phyloP scores from a whole-genome alignment of 2,329 filamentous ascomycete genomes.

The Alternaria burnsii region DNA sequence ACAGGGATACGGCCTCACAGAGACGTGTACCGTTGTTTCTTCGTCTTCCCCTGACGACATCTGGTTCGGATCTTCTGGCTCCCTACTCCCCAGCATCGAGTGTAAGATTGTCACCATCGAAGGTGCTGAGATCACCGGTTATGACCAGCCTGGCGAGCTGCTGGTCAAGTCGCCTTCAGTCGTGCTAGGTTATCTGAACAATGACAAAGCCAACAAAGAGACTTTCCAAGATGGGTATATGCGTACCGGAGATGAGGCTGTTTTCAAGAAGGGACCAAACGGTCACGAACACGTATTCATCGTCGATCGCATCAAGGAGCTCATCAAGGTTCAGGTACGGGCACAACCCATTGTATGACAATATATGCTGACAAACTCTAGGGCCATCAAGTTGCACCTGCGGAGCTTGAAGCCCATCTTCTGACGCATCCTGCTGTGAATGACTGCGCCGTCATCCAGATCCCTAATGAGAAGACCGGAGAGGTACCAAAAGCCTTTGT shows the following conservation, averaged over 20 bases:
- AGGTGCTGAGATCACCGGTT: conserved; percentile 70
- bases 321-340: conserved; percentile 78
- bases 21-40: conserved; percentile 75
- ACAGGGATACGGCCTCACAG: conserved; percentile 82
- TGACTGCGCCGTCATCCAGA: conserved; percentile 80
- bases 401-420: conserved; percentile 82
- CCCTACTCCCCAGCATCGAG: conserved; percentile 69
- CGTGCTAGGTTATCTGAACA: conserved; percentile 85
- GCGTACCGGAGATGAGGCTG: conserved; percentile 83
- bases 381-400: conserved; percentile 84
- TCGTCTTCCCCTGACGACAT: conserved; percentile 70
- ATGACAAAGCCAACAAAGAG: conserved; percentile 81
- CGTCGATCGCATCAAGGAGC: conserved; percentile 80
- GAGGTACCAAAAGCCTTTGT: conserved; percentile 72
- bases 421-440: conserved; percentile 77
- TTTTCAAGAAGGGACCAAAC: conserved; percentile 59
- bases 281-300: conserved; percentile 86
- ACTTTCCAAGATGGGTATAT: conserved; percentile 83
- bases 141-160: conserved; percentile 75
- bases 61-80: conserved; percentile 75
- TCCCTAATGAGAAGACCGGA: conserved; percentile 69
- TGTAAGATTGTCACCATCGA: conserved; percentile 74
- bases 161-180: conserved; percentile 72
- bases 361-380: conserved; percentile 41
- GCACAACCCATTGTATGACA: not conserved